Percentiles rank a stretch among this genome's conserved stretches.
Evolutionary conservation across 257 asterid genomes (phyloP).

Genomic region (Linderniella brevidens): DNA sequence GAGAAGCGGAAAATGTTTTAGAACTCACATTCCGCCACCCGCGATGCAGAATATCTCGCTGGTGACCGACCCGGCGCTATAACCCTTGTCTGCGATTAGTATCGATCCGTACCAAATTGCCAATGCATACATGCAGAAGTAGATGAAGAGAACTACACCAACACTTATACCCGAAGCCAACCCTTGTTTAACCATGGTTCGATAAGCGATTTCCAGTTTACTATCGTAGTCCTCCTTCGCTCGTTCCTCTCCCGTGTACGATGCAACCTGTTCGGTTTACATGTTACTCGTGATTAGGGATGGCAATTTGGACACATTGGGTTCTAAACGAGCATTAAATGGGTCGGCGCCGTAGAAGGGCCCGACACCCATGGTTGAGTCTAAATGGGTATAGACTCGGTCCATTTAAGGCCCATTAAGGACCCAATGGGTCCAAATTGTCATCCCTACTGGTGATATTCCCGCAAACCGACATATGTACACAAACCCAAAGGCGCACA

Average conservation of each 20-base stretch:
- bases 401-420: too few relatives aligned
- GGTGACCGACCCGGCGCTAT: constrained; percentile 52
- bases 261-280: constrained; percentile 49
- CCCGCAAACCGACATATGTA: too few relatives aligned
- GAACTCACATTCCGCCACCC: constrained; percentile 43
- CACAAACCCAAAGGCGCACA: too few relatives aligned
- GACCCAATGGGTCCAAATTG: too few relatives aligned
- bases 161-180: constrained; percentile 44
- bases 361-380: too few relatives aligned
- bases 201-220: constrained; percentile 35
- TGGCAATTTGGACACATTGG: too few relatives aligned
- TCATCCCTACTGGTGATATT: too few relatives aligned
- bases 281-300: too few relatives aligned
- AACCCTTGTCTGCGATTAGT: constrained; percentile 49
- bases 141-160: constrained; percentile 27
- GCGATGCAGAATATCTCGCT: constrained; percentile 36
- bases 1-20: too few relatives aligned
- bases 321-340: too few relatives aligned
- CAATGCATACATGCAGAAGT: constrained; percentile 44
- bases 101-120: constrained; percentile 58
- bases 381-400: too few relatives aligned
- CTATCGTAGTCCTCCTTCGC: constrained; percentile 39
- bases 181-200: constrained; percentile 36
- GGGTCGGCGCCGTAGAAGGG: too few relatives aligned
- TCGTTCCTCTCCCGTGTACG: constrained; percentile 54